Evolutionary conservation across 306 rosid genomes (phyloP).

Genomic region (Trichosanthes cucumerina): DNA sequence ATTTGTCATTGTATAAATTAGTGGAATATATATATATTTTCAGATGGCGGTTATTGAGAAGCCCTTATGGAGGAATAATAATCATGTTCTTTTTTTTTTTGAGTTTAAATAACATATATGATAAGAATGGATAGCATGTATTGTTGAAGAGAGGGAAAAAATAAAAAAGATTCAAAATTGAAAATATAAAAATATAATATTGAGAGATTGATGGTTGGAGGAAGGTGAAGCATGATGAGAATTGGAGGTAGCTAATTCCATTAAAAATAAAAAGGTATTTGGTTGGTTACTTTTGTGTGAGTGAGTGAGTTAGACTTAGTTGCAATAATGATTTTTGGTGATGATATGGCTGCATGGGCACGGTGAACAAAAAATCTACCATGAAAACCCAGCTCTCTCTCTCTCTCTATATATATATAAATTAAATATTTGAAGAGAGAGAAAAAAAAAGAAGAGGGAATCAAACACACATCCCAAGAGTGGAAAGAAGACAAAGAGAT

Average conservation of each 20-base stretch:
- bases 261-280: not conserved
- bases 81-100: slow-evolving; percentile 20
- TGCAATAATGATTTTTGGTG: slow-evolving; percentile 1
- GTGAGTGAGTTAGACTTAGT: too few relatives aligned
- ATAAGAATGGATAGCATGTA: not conserved
- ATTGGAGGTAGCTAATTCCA: not conserved
- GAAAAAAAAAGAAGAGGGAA: slow-evolving; percentile 16
- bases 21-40: slow-evolving; percentile 23
- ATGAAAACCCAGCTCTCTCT: too few relatives aligned
- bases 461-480: slow-evolving; percentile 71
- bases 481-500: slow-evolving; percentile 62
- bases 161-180: not conserved
- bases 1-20: slow-evolving; percentile 44
- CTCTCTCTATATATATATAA: too few relatives aligned
- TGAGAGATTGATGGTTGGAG: not conserved
- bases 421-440: not conserved
- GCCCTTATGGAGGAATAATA: slow-evolving; percentile 35
- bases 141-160: too few relatives aligned
- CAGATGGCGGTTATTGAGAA: slow-evolving; percentile 22
- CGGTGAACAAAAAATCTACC: not conserved
- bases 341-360: not conserved
- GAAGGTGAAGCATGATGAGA: not conserved
- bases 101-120: not conserved
- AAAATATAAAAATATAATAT: not conserved
- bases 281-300: not conserved